A percentile compares a stretch with the other conserved stretches of the same genome.
These are phyloP conservation scores for Eucalyptus paniculata DNA, from an alignment of 345 rosid species.

Conservation along the genomic window DNA sequence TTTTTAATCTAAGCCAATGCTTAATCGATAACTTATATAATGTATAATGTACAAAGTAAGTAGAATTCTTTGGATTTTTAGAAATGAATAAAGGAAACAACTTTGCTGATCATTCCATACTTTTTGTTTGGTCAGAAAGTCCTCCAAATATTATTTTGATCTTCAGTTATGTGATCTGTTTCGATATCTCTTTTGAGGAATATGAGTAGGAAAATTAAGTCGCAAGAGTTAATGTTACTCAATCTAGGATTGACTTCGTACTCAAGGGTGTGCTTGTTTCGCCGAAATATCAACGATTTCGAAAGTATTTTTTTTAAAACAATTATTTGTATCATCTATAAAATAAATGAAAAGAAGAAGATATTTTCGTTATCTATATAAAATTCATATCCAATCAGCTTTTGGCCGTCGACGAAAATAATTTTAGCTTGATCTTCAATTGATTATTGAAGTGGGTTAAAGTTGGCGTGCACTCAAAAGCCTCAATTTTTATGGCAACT, in stretches of 20 bases:
- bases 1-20: too few relatives aligned
- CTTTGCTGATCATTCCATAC: too few relatives aligned
- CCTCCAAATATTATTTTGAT: too few relatives aligned
- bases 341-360: background rate
- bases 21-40: too few relatives aligned
- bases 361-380: background rate
- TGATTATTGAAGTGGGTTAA: background rate
- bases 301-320: fast-evolving
- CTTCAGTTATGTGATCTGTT: too few relatives aligned
- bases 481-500: background rate
- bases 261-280: background rate
- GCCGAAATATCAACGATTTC: background rate
- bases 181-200: too few relatives aligned
- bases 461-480: background rate
- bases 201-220: background rate
- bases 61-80: too few relatives aligned
- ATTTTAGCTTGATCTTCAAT: background rate
- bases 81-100: too few relatives aligned
- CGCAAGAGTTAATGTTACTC: background rate
- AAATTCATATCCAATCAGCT: background rate
- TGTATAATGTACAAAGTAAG: too few relatives aligned
- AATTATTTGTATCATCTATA: fast-evolving
- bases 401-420: background rate
- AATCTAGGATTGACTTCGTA: background rate
- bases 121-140: too few relatives aligned